These are phyloP conservation scores for Gaeumannomyces sp. DNA, from an alignment of 2,329 filamentous ascomycete genomes.

Conservation along the genomic window DNA sequence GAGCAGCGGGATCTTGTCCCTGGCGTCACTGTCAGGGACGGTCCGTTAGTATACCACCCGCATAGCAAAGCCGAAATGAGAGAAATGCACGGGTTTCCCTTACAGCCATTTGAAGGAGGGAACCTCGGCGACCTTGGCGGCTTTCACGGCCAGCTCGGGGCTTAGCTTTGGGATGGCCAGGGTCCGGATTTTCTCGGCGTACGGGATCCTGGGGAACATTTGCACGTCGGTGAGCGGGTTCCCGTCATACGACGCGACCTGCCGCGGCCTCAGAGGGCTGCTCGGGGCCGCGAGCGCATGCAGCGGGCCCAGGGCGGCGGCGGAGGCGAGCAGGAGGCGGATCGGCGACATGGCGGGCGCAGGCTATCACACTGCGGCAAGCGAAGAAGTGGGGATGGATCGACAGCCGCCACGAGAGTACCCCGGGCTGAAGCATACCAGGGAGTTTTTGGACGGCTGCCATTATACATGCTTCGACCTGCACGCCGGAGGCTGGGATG, in stretches of 20 bases:
- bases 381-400: too few relatives aligned
- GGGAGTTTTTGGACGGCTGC: too few relatives aligned
- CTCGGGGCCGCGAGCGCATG: background rate
- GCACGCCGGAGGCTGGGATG: too few relatives aligned
- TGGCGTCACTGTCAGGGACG: slow-evolving; percentile 15
- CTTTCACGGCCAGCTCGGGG: slow-evolving; percentile 45
- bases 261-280: background rate
- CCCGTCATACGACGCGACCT: slow-evolving; percentile 35
- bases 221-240: slow-evolving; percentile 46
- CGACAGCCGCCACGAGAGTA: too few relatives aligned
- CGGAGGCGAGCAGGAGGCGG: slow-evolving; percentile 1
- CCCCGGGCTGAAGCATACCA: too few relatives aligned
- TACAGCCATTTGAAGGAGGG: slow-evolving; percentile 48
- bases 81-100: slow-evolving; percentile 14
- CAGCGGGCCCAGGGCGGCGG: too few relatives aligned
- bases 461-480: too few relatives aligned
- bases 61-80: too few relatives aligned
- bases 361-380: too few relatives aligned
- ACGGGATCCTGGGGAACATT: slow-evolving; percentile 48
- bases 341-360: background rate
- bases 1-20: background rate
- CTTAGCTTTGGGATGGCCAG: slow-evolving; percentile 57
- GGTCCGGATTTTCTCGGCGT: slow-evolving; percentile 44
- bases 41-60: background rate
- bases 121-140: slow-evolving; percentile 44